Conservation (phyloP, 371 early-diverging fungal genomes). For the Mortierella sp. region DNA sequence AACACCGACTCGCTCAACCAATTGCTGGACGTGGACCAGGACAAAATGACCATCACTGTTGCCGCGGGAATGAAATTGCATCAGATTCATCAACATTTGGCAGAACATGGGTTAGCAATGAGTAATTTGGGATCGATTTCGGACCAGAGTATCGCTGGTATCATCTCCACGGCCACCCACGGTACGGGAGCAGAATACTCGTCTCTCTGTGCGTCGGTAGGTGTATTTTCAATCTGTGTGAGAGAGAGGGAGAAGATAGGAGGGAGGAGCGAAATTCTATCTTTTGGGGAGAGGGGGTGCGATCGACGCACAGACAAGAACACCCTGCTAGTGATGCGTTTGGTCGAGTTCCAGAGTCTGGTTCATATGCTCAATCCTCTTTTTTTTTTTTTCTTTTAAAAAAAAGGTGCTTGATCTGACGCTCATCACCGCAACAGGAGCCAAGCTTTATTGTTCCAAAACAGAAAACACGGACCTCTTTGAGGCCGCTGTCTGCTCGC, state of each 20-base stretch:
- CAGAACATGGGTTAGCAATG: conserved; percentile 71
- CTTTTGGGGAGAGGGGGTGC: no score
- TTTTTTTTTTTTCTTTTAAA: neutral
- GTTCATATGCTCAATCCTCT: neutral
- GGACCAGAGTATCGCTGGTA: conserved; percentile 82
- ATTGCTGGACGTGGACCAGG: conserved; percentile 63
- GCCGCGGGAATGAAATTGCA: conserved; percentile 80
- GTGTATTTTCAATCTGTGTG: no score
- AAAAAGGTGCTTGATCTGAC: conserved; percentile 66
- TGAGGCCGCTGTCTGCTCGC: conserved; percentile 76
- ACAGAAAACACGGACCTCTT: conserved; percentile 64
- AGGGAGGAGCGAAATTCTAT: no score
- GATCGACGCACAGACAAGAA: neutral
- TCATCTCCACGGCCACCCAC: conserved; percentile 84
- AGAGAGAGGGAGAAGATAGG: no score
- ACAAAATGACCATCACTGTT: conserved; percentile 65
- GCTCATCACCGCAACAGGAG: conserved; percentile 69
- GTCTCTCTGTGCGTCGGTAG: conserved; percentile 74
- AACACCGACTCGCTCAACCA: conserved; percentile 74
- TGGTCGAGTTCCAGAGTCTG: no score
- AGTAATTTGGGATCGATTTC: conserved; percentile 87
- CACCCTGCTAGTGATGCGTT: neutral
- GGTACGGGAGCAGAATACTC: conserved; percentile 82
- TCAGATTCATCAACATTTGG: conserved; percentile 67
- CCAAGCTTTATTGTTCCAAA: conserved; percentile 60